Conservation (phyloP, 2,329 filamentous ascomycete species). For the Exserohilum rostratum region DNA sequence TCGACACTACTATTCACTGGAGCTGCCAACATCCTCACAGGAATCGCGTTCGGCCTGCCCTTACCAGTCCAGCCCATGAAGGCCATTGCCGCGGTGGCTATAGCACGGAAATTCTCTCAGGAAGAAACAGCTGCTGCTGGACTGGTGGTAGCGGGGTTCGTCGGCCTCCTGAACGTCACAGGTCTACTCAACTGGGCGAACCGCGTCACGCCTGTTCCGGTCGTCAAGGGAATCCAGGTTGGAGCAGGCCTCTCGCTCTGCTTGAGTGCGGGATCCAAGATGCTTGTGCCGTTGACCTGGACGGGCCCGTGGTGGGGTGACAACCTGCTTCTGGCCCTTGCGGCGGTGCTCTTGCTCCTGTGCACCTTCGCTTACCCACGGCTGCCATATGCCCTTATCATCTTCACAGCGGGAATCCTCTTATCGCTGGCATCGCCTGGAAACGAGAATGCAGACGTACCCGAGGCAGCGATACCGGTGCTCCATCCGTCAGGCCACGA, state of each 20-base stretch:
- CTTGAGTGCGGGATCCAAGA: slow-evolving; percentile 71
- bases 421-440: slow-evolving; percentile 61
- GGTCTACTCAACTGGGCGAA: slow-evolving; percentile 79
- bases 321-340: slow-evolving; percentile 78
- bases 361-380: slow-evolving; percentile 67
- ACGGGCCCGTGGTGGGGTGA: slow-evolving; percentile 69
- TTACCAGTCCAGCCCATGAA: slow-evolving; percentile 89
- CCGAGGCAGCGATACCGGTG: slow-evolving; percentile 62
- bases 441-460: slow-evolving; percentile 11
- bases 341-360: slow-evolving; percentile 74
- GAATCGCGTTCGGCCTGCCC: slow-evolving; percentile 82
- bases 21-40: slow-evolving; percentile 83
- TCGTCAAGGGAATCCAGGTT: slow-evolving; percentile 94
- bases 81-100: slow-evolving; percentile 90
- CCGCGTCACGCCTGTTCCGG: slow-evolving; percentile 77
- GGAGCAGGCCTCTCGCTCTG: slow-evolving; percentile 86
- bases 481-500: slow-evolving; percentile 53
- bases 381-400: slow-evolving; percentile 77
- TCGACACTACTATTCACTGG: slow-evolving; percentile 89
- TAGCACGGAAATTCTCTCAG: slow-evolving; percentile 69
- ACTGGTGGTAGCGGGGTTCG: slow-evolving; percentile 74
- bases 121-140: slow-evolving; percentile 82
- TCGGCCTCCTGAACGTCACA: slow-evolving; percentile 78
- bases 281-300: slow-evolving; percentile 75
- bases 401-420: slow-evolving; percentile 72